phyloP scores from a whole-genome alignment of 2,329 filamentous ascomycete species.

The Tolypocladium cylindrosporum region DNA sequence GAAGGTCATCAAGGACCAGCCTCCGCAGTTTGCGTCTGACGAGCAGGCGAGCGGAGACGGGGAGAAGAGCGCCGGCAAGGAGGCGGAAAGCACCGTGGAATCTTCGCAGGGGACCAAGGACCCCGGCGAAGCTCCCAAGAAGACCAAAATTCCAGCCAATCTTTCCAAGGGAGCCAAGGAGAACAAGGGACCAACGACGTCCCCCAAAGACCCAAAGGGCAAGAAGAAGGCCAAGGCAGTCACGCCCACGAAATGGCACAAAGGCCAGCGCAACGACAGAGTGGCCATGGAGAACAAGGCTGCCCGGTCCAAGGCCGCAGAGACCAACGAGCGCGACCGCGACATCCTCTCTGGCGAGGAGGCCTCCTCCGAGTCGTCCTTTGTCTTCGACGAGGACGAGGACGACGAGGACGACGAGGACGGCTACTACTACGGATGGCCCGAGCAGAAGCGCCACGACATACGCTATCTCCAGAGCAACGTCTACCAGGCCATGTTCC shows the following conservation, averaged over 20 bases:
- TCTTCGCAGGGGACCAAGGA: neutral
- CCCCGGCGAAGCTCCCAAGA: neutral
- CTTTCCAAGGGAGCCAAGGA: conserved; percentile 1
- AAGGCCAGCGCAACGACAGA: conserved; percentile 9
- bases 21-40: conserved; percentile 2
- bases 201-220: neutral
- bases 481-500: conserved; percentile 21
- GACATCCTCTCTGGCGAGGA: conserved; percentile 16
- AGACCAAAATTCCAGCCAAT: neutral
- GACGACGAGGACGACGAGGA: neutral
- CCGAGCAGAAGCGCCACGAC: conserved; percentile 11
- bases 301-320: conserved; percentile 6
- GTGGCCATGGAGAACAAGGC: conserved; percentile 11
- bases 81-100: neutral
- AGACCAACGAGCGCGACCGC: conserved; percentile 1
- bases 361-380: conserved; percentile 14
- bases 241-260: conserved; percentile 7
- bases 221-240: conserved; percentile 4
- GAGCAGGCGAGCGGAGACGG: conserved; percentile 1
- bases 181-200: neutral
- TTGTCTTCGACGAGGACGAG: conserved; percentile 7
- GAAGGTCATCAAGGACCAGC: conserved; percentile 18
- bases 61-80: neutral
- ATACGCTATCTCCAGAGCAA: conserved; percentile 20
- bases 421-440: conserved; percentile 2